Evolutionary conservation across 192 early-diverging fungal genomes (phyloP), one percentile per base, ranked within the genome.

Genomic region (Backusella parvicylindrica): DNA sequence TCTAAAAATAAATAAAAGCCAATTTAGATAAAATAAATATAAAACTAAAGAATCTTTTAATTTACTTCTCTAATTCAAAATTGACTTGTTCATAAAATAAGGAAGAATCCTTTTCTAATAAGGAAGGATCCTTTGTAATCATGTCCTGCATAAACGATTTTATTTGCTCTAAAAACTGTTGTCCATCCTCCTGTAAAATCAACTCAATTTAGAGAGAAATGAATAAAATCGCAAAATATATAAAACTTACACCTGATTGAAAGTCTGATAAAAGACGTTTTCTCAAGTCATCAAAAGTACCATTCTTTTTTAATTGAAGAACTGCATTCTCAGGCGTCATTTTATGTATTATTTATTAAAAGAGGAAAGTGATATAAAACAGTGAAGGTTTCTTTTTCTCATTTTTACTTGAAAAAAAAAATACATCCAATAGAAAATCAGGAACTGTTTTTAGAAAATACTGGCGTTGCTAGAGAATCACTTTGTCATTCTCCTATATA

Each of bases 291-390:
- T 73, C 77, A 70, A 78, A 78, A 8, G 72, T 74, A 26, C 77
- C 77, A 53, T 78, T 78, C 35, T 68, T 66, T 41, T 78, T 78
- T 16, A 78, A 66, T 30, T 78, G 77, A 37, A 78, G 47, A 37
- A 78, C 72, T 18, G 64, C 40, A 41, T 78, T 68, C 28, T 78
- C 77, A 32, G 77, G 77, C 2, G 71, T 73, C 77, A 78, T 78
- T 36, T 35, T 67, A 33, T n/a, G n/a, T n/a, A n/a, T 2, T 67
- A 68, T 23, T 3, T 36, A 37, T 12, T 18, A 32, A 7, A n/a
- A 32, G 30, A 65, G 35, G 33, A 35, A 66, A n/a, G n/a, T n/a
- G n/a, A n/a, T n/a, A n/a, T n/a, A n/a, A n/a, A n/a, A n/a, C n/a
- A n/a, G n/a, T n/a, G n/a, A n/a, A n/a, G n/a, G n/a, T n/a, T n/a